Evolutionary conservation across 108 stramenopile genomes (phyloP), one percentile per base, ranked within the genome.

Genomic region (Cyclostephanos invisitatus): DNA sequence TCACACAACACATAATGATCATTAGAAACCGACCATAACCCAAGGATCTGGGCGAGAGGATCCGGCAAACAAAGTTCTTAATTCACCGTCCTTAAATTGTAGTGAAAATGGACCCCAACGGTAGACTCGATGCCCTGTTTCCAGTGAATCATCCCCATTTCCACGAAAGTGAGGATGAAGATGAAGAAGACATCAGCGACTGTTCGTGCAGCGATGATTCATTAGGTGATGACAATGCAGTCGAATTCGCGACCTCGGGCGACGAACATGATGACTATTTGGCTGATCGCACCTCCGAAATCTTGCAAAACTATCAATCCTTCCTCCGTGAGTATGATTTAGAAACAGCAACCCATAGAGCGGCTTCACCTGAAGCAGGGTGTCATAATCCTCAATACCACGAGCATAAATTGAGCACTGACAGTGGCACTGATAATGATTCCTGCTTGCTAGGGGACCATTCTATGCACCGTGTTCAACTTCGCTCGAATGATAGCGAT

Each of bases 281-380:
- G 49, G 49, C 49, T 50, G 49, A 50, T n/a, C 49, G 49, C 3
- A 50, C 49, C 20, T 50, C 49, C 8, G 49, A 50, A 50, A 50
- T 50, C 3, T 50, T 50, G 49, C 18, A n/a, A 50, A 50, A 50
- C 49, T 50, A 50, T 9, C 49, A 9, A 5, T 5, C 49, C 49
- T 50, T 50, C 49, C 49, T 50, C 49, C 49, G 10, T 50, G 49
- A 50, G 10, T 20, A 50, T 8, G 49, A 50, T 50, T 5, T 20
- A 9, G 49, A 50, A 20, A 7, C 49, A 8, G 49, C 49, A 50
- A 4, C 49, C 18, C 17, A 50, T 20, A 9, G 8, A 8, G 5
- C 10, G 49, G 49, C 5, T 50, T 9, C 49, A 20, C 49, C 49
- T 9, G 49, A 50, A 20, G 49, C 5, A 8, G 49, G 49, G 10